Evolutionary conservation across 176 grass and related monocot species (phyloP).

Genomic region (Poa pratensis): DNA sequence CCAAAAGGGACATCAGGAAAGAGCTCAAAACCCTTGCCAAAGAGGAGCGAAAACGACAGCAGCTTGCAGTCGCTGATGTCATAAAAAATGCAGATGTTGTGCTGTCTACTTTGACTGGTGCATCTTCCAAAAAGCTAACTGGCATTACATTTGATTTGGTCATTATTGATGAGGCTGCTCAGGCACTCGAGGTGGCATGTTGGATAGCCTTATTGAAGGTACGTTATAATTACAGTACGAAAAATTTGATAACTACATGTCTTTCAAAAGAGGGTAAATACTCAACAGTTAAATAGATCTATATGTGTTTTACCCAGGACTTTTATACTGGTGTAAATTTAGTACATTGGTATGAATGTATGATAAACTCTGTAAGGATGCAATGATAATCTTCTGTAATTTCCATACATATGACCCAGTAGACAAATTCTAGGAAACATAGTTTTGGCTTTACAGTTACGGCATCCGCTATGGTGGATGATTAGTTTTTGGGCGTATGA

Average conservation of each 20-base stretch:
- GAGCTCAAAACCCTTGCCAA: slow-evolving; percentile 85
- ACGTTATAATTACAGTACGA: slow-evolving; percentile 31
- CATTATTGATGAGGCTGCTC: slow-evolving; percentile 98
- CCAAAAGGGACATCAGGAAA: slow-evolving; percentile 94
- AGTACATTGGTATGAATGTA: background rate
- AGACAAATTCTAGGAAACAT: background rate
- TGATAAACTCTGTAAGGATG: slow-evolving; percentile 2
- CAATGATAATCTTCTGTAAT: slow-evolving; percentile 25
- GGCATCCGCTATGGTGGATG: background rate
- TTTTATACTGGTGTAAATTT: background rate
- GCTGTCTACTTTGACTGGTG: slow-evolving; percentile 91
- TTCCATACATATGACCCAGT: background rate
- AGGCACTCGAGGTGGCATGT: slow-evolving; percentile 95
- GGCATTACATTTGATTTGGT: slow-evolving; percentile 87
- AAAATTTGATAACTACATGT: background rate
- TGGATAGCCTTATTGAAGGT: slow-evolving; percentile 97
- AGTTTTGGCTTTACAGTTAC: slow-evolving; percentile 2
- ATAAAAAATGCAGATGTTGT: slow-evolving; percentile 94
- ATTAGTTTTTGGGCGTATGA: background rate
- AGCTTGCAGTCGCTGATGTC: slow-evolving; percentile 87
- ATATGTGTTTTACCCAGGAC: background rate
- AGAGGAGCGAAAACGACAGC: slow-evolving; percentile 94
- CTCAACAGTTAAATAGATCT: background rate
- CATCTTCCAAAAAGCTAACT: slow-evolving; percentile 82
- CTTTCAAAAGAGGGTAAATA: background rate